Percentiles rank a stretch among this genome's conserved stretches.
phyloP scores from a whole-genome alignment of 2,329 filamentous ascomycete genomes.

The Cadophora sp. region DNA sequence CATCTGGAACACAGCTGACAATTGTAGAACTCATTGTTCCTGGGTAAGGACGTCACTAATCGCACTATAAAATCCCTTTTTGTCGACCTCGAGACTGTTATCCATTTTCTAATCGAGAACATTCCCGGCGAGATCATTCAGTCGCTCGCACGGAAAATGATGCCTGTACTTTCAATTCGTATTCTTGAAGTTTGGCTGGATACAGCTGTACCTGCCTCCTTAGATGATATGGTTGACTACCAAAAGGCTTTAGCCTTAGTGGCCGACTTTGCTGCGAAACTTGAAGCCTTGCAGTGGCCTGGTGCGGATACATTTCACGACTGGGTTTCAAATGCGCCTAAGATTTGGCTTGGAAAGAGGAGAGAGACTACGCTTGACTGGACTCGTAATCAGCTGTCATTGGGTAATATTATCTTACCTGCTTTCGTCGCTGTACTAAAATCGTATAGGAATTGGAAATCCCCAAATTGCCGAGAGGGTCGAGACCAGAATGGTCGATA shows the following conservation, averaged over 20 bases:
- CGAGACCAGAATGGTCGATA: conserved; percentile 80
- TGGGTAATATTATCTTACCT: conserved; percentile 26
- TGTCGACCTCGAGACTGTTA: conserved; percentile 57
- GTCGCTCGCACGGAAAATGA: conserved; percentile 71
- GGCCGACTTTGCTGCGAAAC: conserved; percentile 64
- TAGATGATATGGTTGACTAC: conserved; percentile 75
- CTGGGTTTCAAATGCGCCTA: conserved; percentile 82
- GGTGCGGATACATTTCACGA: conserved; percentile 69
- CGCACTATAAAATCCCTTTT: conserved; percentile 58
- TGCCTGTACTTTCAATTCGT: conserved; percentile 70
- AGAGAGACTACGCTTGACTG: conserved; percentile 79
- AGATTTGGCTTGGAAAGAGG: conserved; percentile 85
- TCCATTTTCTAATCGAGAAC: conserved; percentile 58
- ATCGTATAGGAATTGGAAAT: conserved; percentile 63
- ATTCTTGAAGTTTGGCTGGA: conserved; percentile 80
- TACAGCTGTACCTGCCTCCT: conserved; percentile 74
- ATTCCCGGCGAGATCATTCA: conserved; percentile 62
- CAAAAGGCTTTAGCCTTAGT: conserved; percentile 72
- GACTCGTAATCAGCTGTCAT: conserved; percentile 72
- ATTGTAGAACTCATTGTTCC: conserved; percentile 50
- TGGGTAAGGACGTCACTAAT: conserved; percentile 51
- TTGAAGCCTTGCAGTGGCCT: conserved; percentile 69
- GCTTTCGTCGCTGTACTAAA: not conserved
- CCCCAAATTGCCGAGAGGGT: conserved; percentile 79
- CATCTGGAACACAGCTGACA: conserved; percentile 4